Conservation (phyloP, 2,329 filamentous ascomycete genomes). For the Colletotrichum agaves region DNA sequence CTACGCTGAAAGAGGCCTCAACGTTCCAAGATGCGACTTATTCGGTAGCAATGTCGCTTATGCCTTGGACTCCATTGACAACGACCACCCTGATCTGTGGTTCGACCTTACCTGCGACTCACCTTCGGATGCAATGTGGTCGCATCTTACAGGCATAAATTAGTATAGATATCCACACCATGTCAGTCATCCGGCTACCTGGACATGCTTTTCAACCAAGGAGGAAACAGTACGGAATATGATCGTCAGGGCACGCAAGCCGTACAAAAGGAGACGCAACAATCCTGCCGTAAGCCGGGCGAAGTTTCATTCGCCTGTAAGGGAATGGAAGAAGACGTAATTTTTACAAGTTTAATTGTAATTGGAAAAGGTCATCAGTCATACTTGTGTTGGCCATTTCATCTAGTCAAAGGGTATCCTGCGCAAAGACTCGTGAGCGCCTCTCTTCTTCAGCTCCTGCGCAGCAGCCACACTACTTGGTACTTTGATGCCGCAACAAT, state of each 20-base stretch:
- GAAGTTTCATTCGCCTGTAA: background rate
- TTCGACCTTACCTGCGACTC: constrained; percentile 51
- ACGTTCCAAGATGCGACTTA: constrained; percentile 49
- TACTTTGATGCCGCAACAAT: constrained; percentile 98
- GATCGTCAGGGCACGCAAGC: background rate
- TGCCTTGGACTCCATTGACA: constrained; percentile 45
- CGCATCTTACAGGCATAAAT: constrained; percentile 27
- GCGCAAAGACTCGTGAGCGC: constrained; percentile 68
- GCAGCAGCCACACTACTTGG: constrained; percentile 93
- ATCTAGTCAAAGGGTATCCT: constrained; percentile 83
- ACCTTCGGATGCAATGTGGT: constrained; percentile 43
- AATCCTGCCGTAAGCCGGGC: background rate
- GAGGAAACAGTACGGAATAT: background rate
- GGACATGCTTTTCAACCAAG: background rate
- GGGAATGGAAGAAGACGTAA: background rate
- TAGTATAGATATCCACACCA: background rate
- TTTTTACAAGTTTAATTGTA: constrained; percentile 10
- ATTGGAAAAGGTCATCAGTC: background rate
- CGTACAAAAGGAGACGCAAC: background rate
- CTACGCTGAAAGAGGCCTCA: constrained; percentile 45
- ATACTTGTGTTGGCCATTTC: background rate
- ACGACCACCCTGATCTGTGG: constrained; percentile 46
- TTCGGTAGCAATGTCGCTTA: constrained; percentile 48
- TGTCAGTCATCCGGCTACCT: background rate
- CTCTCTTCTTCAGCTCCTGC: constrained; percentile 85